Conservation (phyloP, 176 grass and related monocot genomes). For the Rhynchospora breviuscula region DNA sequence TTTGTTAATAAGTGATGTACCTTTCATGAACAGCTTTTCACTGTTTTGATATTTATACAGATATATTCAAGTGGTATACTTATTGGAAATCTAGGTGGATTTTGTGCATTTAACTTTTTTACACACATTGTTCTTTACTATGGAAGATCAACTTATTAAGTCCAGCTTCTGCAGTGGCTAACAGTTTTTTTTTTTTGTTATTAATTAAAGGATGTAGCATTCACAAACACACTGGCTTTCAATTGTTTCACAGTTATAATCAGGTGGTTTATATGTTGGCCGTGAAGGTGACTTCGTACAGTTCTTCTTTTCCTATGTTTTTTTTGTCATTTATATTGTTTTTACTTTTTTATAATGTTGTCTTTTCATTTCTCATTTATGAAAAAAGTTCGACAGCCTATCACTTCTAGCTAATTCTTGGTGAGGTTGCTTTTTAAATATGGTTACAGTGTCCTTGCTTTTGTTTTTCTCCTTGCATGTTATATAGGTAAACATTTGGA, state of each 20-base stretch:
- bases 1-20: conserved; percentile 3
- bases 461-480: neutral
- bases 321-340: neutral
- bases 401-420: neutral
- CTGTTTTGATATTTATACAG: neutral
- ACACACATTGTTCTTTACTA: neutral
- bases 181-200: neutral
- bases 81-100: neutral
- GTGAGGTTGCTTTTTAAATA: too few relatives aligned
- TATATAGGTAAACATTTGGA: neutral
- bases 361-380: neutral
- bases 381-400: neutral
- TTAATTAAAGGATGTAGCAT: neutral
- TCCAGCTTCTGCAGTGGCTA: neutral
- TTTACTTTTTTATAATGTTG: neutral
- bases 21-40: neutral
- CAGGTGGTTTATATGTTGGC: neutral
- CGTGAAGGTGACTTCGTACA: neutral
- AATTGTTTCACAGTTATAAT: neutral
- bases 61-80: neutral
- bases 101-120: conserved; percentile 4
- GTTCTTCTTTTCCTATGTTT: neutral
- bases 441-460: too few relatives aligned
- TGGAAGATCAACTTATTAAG: neutral
- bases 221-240: neutral